phyloP scores from a whole-genome alignment of 176 grass and related monocot species.

The Leersia perrieri region DNA sequence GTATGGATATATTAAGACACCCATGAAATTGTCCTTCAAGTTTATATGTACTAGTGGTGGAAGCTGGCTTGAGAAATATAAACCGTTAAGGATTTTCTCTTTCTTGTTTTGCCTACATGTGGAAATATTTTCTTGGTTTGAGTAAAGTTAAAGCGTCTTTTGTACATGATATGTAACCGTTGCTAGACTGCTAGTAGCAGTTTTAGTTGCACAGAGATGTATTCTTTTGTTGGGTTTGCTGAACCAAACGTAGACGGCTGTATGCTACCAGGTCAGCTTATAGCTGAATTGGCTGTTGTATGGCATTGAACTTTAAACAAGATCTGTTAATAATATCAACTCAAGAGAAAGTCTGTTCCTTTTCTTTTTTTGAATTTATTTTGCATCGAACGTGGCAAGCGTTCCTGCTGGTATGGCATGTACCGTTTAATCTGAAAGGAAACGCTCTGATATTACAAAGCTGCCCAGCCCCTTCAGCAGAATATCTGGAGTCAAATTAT shows the following conservation, averaged over 20 bases:
- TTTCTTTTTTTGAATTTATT: neutral
- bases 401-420: no score
- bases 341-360: neutral
- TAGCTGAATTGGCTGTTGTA: conserved; percentile 1
- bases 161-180: conserved; percentile 29
- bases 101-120: neutral
- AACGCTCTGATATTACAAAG: neutral
- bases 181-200: neutral
- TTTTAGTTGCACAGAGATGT: conserved; percentile 22
- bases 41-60: conserved; percentile 7
- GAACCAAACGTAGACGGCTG: neutral
- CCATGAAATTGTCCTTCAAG: neutral
- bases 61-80: conserved; percentile 5
- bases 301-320: neutral
- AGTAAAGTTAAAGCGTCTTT: neutral
- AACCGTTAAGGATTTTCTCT: neutral
- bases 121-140: conserved; percentile 30
- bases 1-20: neutral
- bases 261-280: neutral
- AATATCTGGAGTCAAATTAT: no score
- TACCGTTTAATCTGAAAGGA: neutral
- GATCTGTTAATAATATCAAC: neutral
- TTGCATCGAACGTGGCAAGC: neutral
- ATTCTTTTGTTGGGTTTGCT: conserved; percentile 5
- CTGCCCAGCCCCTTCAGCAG: no score